Percentiles rank a stretch among this genome's conserved stretches.
phyloP scores from a whole-genome alignment of 495 filamentous ascomycete genomes.

The Podospora comata region DNA sequence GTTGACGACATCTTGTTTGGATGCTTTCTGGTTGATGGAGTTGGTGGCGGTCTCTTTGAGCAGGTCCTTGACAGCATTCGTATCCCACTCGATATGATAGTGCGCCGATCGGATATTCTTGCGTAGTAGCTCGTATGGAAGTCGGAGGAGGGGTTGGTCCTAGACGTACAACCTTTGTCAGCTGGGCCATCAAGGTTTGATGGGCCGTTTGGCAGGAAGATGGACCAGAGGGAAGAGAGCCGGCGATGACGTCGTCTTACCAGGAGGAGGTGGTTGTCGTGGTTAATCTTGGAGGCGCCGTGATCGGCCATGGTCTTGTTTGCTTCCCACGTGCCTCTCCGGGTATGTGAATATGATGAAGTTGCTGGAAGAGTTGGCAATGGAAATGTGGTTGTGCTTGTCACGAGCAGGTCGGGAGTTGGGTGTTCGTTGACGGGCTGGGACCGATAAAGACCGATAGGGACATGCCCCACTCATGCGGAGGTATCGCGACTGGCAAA shows the following conservation, averaged over 20 bases:
- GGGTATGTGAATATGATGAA: background rate
- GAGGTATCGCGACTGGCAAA: background rate
- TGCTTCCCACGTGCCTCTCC: background rate
- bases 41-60: slow-evolving; percentile 68
- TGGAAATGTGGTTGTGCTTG: background rate
- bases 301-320: slow-evolving; percentile 42
- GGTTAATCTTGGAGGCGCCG: slow-evolving; percentile 44
- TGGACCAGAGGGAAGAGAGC: background rate
- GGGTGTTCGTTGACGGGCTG: background rate
- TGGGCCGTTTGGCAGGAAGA: background rate
- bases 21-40: slow-evolving; percentile 56
- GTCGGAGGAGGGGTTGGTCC: slow-evolving; percentile 93
- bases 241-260: slow-evolving; percentile 31
- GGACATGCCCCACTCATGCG: background rate
- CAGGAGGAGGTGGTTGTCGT: slow-evolving; percentile 48
- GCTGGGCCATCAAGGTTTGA: background rate
- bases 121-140: slow-evolving; percentile 85
- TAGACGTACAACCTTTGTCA: slow-evolving; percentile 31
- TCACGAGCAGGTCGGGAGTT: background rate
- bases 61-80: slow-evolving; percentile 61
- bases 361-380: background rate
- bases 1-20: slow-evolving; percentile 66
- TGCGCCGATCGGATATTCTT: slow-evolving; percentile 91
- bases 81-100: slow-evolving; percentile 74
- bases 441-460: background rate